Base-by-base conservation (phyloP, 2,329 filamentous ascomycete genomes). In the Aspergillus pseudonomiae region DNA sequence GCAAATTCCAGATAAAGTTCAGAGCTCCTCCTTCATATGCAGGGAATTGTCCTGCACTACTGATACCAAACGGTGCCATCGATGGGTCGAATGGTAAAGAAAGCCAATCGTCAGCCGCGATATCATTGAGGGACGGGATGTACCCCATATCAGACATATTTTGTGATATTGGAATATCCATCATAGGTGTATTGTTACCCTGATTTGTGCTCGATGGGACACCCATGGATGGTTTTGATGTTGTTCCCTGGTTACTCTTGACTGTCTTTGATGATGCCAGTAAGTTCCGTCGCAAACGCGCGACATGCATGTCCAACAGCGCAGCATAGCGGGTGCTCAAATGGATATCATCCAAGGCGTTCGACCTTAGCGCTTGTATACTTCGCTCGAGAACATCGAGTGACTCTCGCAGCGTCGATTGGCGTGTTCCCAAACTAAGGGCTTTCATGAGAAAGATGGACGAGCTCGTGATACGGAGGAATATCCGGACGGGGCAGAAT, bases 371-470 rank as follows among this genome's bases (percentile, higher is more conserved):
- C 7, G 82, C 82, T 28, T 79, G 76, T 45, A 85, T 84, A 57
- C 80, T 81, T 19, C 77, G 77, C 45, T 84, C 81, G 0, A 85
- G 74, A 2, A 82, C 78, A 60, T 84, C 79, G 0, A 85, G 75
- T 0, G 81, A 83, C 34, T 80, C 79, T 59, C 80, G 79, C 6
- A 85, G 71, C 54, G 83, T 83, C 6, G 82, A 78, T 61, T 84
- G 81, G 2, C 82, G 77, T 1, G 82, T 79, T 0, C 83, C 83
- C 43, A 85, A 59, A 62, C 83, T 85, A 16, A 85, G 69, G 0
- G 82, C 82, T 68, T 80, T 80, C 68, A 86, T 80, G 4, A 86
- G 74, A 61, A 86, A 85, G 6, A 87, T 84, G 0, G 84, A 86
- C 0, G 83, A 83, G 3, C 83, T 84, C 2, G 83, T 85, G 53